Evolutionary conservation across 1,284 basidiomycete species (phyloP).

Genomic region (Cutaneotrichosporon daszewskae): DNA sequence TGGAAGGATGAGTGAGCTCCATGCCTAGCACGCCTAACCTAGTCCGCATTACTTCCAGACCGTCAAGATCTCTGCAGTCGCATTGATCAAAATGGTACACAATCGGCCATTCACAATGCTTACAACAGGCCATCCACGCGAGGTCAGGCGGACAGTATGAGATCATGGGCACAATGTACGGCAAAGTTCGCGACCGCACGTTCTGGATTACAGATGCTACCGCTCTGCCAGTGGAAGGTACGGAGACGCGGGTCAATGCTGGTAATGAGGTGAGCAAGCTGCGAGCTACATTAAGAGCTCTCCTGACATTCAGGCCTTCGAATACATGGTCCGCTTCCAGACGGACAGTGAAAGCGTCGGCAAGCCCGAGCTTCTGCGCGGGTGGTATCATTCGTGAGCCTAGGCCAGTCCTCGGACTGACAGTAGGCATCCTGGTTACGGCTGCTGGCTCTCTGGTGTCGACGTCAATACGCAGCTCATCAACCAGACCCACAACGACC

Average conservation of each 20-base stretch:
- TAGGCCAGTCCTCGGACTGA: not conserved
- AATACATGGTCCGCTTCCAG: slow-evolving; percentile 96
- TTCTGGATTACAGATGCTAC: slow-evolving; percentile 95
- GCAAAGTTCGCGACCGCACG: slow-evolving; percentile 79
- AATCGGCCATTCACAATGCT: not conserved
- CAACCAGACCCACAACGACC: slow-evolving; percentile 91
- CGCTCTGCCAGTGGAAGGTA: slow-evolving; percentile 95
- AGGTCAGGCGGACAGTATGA: slow-evolving; percentile 95
- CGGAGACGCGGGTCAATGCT: slow-evolving; percentile 96
- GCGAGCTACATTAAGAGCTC: slow-evolving; percentile 2
- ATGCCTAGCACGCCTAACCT: not conserved
- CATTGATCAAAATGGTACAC: slow-evolving; percentile 93
- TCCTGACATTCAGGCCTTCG: slow-evolving; percentile 59
- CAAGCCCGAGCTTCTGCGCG: slow-evolving; percentile 79
- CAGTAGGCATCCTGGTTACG: slow-evolving; percentile 79
- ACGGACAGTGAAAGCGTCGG: slow-evolving; percentile 71
- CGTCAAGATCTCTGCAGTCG: slow-evolving; percentile 90
- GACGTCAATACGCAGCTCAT: slow-evolving; percentile 93
- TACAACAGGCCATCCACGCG: slow-evolving; percentile 82
- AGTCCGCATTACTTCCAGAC: slow-evolving; percentile 89
- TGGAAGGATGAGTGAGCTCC: slow-evolving; percentile 76
- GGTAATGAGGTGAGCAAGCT: slow-evolving; percentile 78
- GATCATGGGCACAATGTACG: slow-evolving; percentile 99
- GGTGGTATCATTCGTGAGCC: slow-evolving; percentile 88
- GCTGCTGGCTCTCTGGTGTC: slow-evolving; percentile 95